Evolutionary conservation across 768 basidiomycete genomes (phyloP), one percentile per base, ranked within the genome.

Genomic region (Pisolithus sp.): DNA sequence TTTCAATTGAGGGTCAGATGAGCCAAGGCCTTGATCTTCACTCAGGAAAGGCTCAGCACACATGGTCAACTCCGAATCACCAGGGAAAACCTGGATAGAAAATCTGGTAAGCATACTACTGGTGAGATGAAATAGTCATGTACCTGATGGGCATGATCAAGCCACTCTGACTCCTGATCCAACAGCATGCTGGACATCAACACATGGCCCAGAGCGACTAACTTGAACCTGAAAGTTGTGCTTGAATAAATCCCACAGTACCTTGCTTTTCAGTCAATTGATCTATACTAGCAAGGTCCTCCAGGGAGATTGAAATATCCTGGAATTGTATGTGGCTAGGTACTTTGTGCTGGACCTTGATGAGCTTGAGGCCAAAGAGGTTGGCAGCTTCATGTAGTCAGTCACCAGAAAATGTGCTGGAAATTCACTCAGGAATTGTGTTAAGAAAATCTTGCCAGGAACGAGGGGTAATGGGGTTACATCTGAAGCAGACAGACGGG

Each of bases 231-330:
- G 7, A 23, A 63, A 63, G 26, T 58, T 58, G n/a, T 55, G 51
- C 18, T 63, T 49, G 1, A 49, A 42, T 2, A 61, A 24, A 24
- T 59, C 54, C 62, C 58, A 63, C 5, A 61, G 20, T 20, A 63
- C 54, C 42, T 50, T 48, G 5, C 47, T 24, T 17, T 21, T 24
- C 15, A n/a, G 23, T 48, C 10, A 26, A 5, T 13, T 24, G 4
- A 21, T 39, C 13, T 5, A 48, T 37, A 2, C 13, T 38, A 7
- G 4, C 23, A 4, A 48, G 21, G 34, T 18, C 10, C 3, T 1
- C 21, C 1, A 48, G 23, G 20, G 4, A 23, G 12, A 48, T 24
- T 20, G 36, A 21, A 20, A 39, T 34, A 26, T 38, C 36, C 6
- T 21, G 9, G 36, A 48, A 48, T 15, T 15, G 8, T 7, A 48